Conservation (phyloP, 2,329 filamentous ascomycete genomes). For the Pezicula carpinea region DNA sequence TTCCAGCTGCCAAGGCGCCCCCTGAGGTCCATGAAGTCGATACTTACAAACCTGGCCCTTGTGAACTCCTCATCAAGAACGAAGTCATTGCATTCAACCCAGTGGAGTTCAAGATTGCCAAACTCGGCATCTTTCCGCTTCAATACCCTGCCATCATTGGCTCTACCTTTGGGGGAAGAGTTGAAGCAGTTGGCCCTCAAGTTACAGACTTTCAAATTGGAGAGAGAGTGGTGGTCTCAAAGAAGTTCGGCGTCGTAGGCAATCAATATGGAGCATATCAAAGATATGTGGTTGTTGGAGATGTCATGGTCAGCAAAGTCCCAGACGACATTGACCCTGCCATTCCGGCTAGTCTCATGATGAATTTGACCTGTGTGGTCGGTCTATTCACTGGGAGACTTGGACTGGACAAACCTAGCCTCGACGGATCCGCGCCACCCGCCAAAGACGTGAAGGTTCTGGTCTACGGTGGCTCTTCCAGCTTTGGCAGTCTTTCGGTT, state of each 20-base stretch:
- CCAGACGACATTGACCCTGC: background rate
- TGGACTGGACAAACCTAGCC: background rate
- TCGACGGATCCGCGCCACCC: conserved; percentile 4
- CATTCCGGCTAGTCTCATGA: conserved; percentile 10
- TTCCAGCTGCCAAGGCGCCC: conserved; percentile 25
- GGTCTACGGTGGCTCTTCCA: conserved; percentile 30
- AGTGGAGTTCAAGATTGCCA: conserved; percentile 30
- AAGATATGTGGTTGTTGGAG: conserved; percentile 17
- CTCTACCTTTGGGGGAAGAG: conserved; percentile 23
- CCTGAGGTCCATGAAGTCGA: conserved; percentile 31
- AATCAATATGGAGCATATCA: conserved; percentile 19
- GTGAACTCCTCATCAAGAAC: conserved; percentile 28
- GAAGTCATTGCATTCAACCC: conserved; percentile 32
- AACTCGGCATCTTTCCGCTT: conserved; percentile 14
- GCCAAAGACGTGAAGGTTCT: conserved; percentile 24
- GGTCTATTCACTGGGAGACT: conserved; percentile 17
- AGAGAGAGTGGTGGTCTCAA: conserved; percentile 21
- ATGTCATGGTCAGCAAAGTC: conserved; percentile 14
- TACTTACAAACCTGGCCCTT: conserved; percentile 22
- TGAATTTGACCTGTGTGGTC: conserved; percentile 23
- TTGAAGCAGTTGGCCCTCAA: conserved; percentile 23
- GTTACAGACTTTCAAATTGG: conserved; percentile 25
- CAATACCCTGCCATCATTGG: conserved; percentile 28
- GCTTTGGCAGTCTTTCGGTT: conserved; percentile 25
- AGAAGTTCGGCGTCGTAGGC: conserved; percentile 4